Percentiles rank a stretch among this genome's conserved stretches.
Conservation (phyloP, 257 asterid species). For the Solanum pinnatisectum region DNA sequence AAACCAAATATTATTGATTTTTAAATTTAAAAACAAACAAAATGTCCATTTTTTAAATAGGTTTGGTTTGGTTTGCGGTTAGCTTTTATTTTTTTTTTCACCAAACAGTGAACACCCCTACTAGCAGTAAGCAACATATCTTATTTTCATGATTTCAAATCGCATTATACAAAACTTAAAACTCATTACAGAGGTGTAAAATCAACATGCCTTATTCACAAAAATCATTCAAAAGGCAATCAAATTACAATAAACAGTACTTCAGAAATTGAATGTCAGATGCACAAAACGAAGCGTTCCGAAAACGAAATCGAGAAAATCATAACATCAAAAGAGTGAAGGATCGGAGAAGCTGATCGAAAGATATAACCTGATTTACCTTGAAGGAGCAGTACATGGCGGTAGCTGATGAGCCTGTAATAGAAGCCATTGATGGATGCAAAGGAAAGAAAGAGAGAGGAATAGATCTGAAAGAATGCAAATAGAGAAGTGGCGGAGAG, state of each 20-base stretch:
- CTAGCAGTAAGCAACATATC: not conserved
- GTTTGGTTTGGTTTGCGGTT: not conserved
- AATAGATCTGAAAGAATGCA: slow-evolving; percentile 18
- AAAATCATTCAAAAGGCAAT: not conserved
- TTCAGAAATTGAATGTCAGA: not conserved
- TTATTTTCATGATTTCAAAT: not conserved
- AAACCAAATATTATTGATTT: not conserved
- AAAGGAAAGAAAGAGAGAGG: not conserved
- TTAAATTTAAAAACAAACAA: not conserved
- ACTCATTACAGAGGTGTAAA: not conserved
- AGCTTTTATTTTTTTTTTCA: not conserved
- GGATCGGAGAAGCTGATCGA: not conserved
- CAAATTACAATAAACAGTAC: not conserved
- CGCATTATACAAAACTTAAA: not conserved
- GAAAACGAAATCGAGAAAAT: not conserved
- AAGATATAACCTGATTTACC: slow-evolving; percentile 40
- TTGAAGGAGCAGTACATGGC: slow-evolving; percentile 40
- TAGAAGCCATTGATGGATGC: slow-evolving; percentile 46
- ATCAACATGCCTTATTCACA: not conserved
- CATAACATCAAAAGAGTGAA: not conserved
- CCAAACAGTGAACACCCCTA: not conserved
- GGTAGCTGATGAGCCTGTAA: slow-evolving; percentile 38
- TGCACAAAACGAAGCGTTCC: not conserved
- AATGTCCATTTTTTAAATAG: not conserved
- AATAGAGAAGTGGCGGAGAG: slow-evolving; percentile 44